phyloP scores from a whole-genome alignment of 352 stramenopile genomes.

The Globisporangium perplexum region DNA sequence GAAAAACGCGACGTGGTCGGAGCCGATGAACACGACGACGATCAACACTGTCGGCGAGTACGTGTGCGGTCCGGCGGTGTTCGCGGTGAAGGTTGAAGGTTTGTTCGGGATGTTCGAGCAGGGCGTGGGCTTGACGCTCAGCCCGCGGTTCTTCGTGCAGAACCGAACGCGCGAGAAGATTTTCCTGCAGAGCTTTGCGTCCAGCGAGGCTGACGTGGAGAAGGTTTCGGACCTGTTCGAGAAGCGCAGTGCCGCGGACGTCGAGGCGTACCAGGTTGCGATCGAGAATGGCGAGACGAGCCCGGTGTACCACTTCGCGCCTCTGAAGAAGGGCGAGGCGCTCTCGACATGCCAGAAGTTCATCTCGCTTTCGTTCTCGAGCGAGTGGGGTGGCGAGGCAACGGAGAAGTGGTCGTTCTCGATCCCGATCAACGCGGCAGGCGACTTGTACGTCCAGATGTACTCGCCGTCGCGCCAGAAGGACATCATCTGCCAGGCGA shows the following conservation, averaged over 20 bases:
- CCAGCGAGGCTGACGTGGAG: slow-evolving; percentile 48
- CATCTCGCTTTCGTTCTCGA: slow-evolving; percentile 74
- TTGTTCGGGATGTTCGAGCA: slow-evolving; percentile 78
- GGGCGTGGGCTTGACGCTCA: slow-evolving; percentile 71
- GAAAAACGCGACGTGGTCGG: slow-evolving; percentile 65
- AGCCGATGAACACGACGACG: slow-evolving; percentile 78
- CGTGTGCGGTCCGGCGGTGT: slow-evolving; percentile 64
- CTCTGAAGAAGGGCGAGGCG: slow-evolving; percentile 66
- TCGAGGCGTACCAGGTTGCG: slow-evolving; percentile 39
- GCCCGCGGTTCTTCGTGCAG: slow-evolving; percentile 77
- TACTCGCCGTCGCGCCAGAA: slow-evolving; percentile 71
- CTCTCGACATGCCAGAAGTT: slow-evolving; percentile 61
- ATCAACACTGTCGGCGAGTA: slow-evolving; percentile 84
- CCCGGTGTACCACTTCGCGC: slow-evolving; percentile 72
- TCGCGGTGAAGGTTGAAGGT: slow-evolving; percentile 77
- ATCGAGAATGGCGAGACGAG: slow-evolving; percentile 60
- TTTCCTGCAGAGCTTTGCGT: slow-evolving; percentile 67
- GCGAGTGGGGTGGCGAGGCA: slow-evolving; percentile 43
- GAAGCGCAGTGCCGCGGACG: slow-evolving; percentile 56
- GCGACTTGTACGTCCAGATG: slow-evolving; percentile 77
- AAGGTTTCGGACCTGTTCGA: slow-evolving; percentile 70
- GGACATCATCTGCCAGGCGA: slow-evolving; percentile 76
- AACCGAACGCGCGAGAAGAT: slow-evolving; percentile 80
- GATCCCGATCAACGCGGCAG: slow-evolving; percentile 70
- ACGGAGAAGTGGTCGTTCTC: slow-evolving; percentile 74